Percentiles rank a stretch among this genome's conserved stretches.
These are phyloP conservation scores for Geranium brycei DNA, from an alignment of 345 rosid species.

Conservation along the genomic window DNA sequence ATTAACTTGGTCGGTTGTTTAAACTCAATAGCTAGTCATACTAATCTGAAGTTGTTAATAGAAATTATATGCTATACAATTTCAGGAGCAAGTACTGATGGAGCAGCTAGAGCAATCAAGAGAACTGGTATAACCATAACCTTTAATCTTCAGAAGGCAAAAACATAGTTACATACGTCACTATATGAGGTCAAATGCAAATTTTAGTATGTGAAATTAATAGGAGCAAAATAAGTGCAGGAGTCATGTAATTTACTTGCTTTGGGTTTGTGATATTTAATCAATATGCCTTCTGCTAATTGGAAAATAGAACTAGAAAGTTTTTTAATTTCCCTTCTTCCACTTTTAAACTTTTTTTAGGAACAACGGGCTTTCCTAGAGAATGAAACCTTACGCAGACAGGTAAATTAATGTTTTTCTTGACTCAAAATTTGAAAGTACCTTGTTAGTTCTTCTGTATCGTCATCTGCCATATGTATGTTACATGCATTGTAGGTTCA, in stretches of 20 bases:
- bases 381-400: slow-evolving; percentile 81
- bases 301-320: background rate
- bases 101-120: slow-evolving; percentile 76
- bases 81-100: slow-evolving; percentile 62
- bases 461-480: background rate
- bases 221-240: background rate
- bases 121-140: slow-evolving; percentile 33
- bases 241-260: background rate
- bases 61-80: background rate
- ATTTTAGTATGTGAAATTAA: background rate
- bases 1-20: too few species aligned
- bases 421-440: background rate
- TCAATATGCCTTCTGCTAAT: background rate
- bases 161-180: too few species aligned
- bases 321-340: background rate
- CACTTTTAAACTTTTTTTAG: slow-evolving; percentile 23
- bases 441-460: background rate
- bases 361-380: slow-evolving; percentile 71
- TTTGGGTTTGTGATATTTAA: background rate
- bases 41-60: background rate
- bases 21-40: too few species aligned
- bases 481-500: slow-evolving; percentile 35
- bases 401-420: slow-evolving; percentile 29
- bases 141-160: background rate
- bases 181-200: background rate